phyloP scores from a whole-genome alignment of 768 basidiomycete genomes.

The Saitozyma sp. region DNA sequence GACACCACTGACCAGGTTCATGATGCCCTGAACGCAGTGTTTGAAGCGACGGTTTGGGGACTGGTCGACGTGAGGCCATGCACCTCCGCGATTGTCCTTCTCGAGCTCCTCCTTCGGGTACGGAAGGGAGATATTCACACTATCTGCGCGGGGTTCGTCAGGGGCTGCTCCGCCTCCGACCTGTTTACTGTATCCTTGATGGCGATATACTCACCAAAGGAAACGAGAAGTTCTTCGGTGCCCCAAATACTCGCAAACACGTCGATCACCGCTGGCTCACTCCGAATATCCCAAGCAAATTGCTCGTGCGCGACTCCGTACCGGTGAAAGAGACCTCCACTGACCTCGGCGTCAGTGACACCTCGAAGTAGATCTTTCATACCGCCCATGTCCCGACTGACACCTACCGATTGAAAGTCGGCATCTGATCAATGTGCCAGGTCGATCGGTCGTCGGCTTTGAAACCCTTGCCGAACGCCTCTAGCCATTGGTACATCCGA shows the following conservation, averaged over 20 bases:
- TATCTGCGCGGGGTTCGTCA: constrained; percentile 15
- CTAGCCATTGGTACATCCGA: constrained; percentile 46
- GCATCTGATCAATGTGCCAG: constrained; percentile 46
- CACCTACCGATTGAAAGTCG: constrained; percentile 34
- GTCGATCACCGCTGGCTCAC: constrained; percentile 45
- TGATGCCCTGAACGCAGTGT: constrained; percentile 45
- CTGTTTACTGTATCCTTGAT: too few relatives aligned
- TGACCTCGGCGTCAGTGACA: neutral
- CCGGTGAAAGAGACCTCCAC: constrained; percentile 32
- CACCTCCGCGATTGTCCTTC: constrained; percentile 22
- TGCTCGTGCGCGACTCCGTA: constrained; percentile 46
- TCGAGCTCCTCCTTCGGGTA: constrained; percentile 33
- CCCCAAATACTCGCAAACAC: constrained; percentile 50
- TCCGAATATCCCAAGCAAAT: constrained; percentile 46
- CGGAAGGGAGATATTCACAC: constrained; percentile 42
- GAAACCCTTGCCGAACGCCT: constrained; percentile 50
- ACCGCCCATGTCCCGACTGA: neutral
- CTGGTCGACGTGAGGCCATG: constrained; percentile 50
- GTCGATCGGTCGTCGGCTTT: constrained; percentile 50
- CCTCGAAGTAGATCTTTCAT: too few relatives aligned
- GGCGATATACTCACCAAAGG: constrained; percentile 29
- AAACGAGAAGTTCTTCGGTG: constrained; percentile 43
- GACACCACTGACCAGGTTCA: constrained; percentile 30
- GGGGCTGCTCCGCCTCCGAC: neutral
- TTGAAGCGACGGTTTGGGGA: constrained; percentile 33